Evolutionary conservation across 257 asterid genomes (phyloP).

Genomic region (Nicotiana attenuata): DNA sequence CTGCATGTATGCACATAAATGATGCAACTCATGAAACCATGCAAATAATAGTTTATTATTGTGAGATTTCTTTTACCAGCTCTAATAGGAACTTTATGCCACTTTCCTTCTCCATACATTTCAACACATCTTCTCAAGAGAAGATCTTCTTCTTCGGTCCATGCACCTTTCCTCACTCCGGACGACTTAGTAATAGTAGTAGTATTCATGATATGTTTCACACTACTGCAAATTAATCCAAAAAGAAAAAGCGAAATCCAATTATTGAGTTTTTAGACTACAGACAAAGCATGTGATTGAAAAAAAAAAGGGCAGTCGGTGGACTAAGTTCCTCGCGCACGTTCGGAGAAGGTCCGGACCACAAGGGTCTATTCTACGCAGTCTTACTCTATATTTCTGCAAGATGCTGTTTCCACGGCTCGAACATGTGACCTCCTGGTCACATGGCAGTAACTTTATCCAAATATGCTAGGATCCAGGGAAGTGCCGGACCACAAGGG

Average conservation of each 20-base stretch:
- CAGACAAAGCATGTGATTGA: not conserved
- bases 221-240: not conserved
- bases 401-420: no score
- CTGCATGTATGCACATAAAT: slow-evolving; percentile 19
- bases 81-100: slow-evolving; percentile 22
- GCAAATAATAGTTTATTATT: not conserved
- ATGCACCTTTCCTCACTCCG: slow-evolving; percentile 21
- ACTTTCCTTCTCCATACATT: slow-evolving; percentile 28
- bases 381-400: no score
- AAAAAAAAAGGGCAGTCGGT: no score
- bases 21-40: no score
- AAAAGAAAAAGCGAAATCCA: not conserved
- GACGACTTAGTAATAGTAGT: not conserved
- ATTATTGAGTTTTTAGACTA: not conserved
- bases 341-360: no score
- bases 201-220: not conserved
- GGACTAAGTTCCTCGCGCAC: no score
- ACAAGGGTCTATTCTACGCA: no score
- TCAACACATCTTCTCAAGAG: slow-evolving; percentile 15
- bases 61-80: slow-evolving; percentile 15
- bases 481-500: no score
- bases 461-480: no score
- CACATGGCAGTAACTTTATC: no score
- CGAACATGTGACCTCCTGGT: no score
- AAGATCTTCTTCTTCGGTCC: slow-evolving; percentile 28